Evolutionary conservation across 2,329 filamentous ascomycete genomes (phyloP).

Genomic region (Clonostachys rhizophaga): DNA sequence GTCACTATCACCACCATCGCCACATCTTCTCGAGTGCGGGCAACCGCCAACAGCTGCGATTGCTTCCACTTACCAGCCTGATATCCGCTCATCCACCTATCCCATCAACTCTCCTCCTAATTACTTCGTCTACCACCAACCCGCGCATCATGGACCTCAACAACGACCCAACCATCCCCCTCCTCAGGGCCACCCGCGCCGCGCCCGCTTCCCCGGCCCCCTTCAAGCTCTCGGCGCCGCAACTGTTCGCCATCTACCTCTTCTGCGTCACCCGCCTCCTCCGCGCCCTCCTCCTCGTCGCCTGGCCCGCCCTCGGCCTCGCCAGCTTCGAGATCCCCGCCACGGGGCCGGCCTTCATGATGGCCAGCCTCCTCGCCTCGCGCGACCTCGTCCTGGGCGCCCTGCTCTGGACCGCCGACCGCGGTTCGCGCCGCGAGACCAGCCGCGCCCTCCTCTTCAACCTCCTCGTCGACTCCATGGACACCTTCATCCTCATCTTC

Average conservation of each 20-base stretch:
- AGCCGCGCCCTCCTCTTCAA: constrained; percentile 19
- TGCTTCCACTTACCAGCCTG: too few relatives aligned
- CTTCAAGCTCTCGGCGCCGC: constrained; percentile 7
- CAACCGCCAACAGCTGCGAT: too few relatives aligned
- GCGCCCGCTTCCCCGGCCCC: background rate
- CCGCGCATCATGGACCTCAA: background rate
- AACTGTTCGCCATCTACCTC: constrained; percentile 12
- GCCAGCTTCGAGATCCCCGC: constrained; percentile 19
- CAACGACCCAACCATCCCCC: background rate
- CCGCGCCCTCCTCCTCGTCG: constrained; percentile 18
- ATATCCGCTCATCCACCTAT: too few relatives aligned
- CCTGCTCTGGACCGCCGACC: constrained; percentile 16
- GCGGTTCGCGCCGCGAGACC: constrained; percentile 13
- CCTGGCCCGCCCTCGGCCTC: constrained; percentile 17
- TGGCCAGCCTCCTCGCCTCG: constrained; percentile 21
- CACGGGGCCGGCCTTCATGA: constrained; percentile 16
- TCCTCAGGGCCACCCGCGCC: background rate
- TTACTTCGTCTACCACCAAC: too few relatives aligned
- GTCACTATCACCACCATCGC: too few relatives aligned
- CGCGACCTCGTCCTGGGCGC: constrained; percentile 22
- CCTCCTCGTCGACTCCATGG: constrained; percentile 23
- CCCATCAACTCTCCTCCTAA: too few relatives aligned
- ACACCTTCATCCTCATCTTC: constrained; percentile 25
- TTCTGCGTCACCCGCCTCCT: constrained; percentile 17
- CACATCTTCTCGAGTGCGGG: too few relatives aligned